Evolutionary conservation across 2,329 filamentous ascomycete species (phyloP).

Genomic region (Cytospora mali): DNA sequence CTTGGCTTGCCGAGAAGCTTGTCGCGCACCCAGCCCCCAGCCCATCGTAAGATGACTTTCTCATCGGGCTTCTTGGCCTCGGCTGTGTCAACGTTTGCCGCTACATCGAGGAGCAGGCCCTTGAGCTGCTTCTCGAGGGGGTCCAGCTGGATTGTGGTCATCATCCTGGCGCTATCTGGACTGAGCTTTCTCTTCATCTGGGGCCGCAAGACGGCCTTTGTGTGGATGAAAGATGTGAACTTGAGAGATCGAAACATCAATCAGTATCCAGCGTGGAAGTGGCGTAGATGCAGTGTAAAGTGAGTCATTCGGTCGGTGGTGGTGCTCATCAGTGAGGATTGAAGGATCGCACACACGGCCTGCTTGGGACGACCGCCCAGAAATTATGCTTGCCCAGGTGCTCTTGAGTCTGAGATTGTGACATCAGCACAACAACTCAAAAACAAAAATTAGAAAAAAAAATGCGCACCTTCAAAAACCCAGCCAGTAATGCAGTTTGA

Average conservation of each 20-base stretch:
- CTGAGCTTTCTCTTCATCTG: conserved; percentile 29
- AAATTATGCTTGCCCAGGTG: not conserved
- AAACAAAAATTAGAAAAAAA: too few relatives aligned
- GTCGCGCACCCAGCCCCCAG: conserved; percentile 86
- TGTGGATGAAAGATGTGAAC: not conserved
- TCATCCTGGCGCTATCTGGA: conserved; percentile 17
- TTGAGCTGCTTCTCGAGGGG: conserved; percentile 72
- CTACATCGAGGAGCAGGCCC: conserved; percentile 80
- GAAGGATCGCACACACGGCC: not conserved
- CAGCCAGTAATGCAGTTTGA: not conserved
- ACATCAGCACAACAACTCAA: not conserved
- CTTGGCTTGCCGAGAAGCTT: conserved; percentile 73
- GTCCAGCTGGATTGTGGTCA: conserved; percentile 58
- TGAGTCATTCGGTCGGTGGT: conserved; percentile 12
- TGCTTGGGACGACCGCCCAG: not conserved
- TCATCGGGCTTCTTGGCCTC: conserved; percentile 37
- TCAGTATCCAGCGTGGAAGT: not conserved
- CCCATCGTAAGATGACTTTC: conserved; percentile 71
- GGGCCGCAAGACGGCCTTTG: conserved; percentile 8
- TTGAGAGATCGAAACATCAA: conserved; percentile 15
- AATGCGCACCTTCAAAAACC: too few relatives aligned
- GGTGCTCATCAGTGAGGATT: not conserved
- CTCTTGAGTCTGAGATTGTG: not conserved
- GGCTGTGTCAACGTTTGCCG: conserved; percentile 63
- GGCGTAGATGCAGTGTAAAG: not conserved